phyloP scores from a whole-genome alignment of 129 eudicot species.

The Pittosporum tobira region DNA sequence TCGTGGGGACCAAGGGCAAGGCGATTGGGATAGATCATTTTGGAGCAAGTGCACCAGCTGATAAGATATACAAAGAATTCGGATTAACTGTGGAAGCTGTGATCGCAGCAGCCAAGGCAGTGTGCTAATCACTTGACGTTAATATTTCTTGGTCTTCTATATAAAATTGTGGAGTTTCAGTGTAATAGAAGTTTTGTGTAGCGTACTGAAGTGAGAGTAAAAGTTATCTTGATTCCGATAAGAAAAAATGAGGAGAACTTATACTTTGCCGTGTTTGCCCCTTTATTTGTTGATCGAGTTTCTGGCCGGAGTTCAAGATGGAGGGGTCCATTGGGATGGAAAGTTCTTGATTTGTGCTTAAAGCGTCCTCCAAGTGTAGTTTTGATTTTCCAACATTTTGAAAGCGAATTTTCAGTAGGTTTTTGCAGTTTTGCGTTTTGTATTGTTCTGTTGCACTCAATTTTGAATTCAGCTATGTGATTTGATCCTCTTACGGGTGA shows the following conservation, averaged over 20 bases:
- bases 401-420: not conserved
- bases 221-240: too few species aligned
- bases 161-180: not conserved
- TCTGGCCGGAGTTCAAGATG: too few species aligned
- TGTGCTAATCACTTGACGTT: conserved; percentile 28
- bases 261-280: too few species aligned
- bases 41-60: conserved; percentile 65
- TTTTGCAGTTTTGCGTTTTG: not conserved
- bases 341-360: not conserved
- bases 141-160: too few species aligned
- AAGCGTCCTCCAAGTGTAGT: not conserved
- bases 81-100: conserved; percentile 57
- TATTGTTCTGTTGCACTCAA: not conserved
- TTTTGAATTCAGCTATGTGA: not conserved
- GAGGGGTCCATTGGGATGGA: too few species aligned
- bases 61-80: conserved; percentile 45
- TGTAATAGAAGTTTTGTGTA: not conserved
- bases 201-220: too few species aligned
- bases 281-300: too few species aligned
- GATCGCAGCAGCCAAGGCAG: conserved; percentile 35
- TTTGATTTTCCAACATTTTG: not conserved
- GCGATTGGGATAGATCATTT: conserved; percentile 51
- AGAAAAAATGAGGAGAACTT: too few species aligned
- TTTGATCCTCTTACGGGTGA: not conserved
- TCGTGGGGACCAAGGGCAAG: conserved; percentile 48